Evolutionary conservation across 23 red algal genomes (phyloP).

Genomic region (Gracilariopsis chorda): DNA sequence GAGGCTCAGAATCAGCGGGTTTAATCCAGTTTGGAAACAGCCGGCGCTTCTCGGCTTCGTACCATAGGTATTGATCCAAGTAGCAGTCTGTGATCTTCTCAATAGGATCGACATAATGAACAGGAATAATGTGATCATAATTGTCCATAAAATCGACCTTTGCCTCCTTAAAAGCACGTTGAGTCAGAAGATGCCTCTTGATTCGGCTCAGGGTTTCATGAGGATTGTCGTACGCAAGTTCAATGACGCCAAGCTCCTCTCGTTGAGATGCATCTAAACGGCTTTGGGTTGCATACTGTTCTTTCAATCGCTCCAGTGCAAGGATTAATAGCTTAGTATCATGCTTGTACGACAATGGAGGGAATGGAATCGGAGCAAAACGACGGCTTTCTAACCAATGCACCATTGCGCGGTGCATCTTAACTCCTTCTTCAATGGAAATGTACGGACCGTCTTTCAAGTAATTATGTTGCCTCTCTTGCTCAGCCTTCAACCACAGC

Average conservation of each 20-base stretch:
- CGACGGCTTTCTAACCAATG: constrained; percentile 90
- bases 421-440: constrained; percentile 84
- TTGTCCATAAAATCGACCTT: constrained; percentile 93
- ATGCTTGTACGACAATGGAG: constrained; percentile 88
- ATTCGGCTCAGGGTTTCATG: constrained; percentile 90
- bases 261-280: constrained; percentile 85
- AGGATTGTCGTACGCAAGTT: constrained; percentile 88
- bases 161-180: constrained; percentile 81
- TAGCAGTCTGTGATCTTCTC: constrained; percentile 96
- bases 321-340: constrained; percentile 95
- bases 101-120: constrained; percentile 87
- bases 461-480: constrained; percentile 89
- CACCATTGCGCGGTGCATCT: constrained; percentile 85
- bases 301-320: constrained; percentile 89
- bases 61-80: constrained; percentile 98
- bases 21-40: constrained; percentile 97
- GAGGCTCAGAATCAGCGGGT: constrained; percentile 90
- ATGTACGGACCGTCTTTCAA: constrained; percentile 92
- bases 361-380: constrained; percentile 91
- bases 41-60: constrained; percentile 87
- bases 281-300: constrained; percentile 69
- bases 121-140: constrained; percentile 82
- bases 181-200: constrained; percentile 77
- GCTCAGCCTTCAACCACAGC: constrained; percentile 88
- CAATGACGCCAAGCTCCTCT: constrained; percentile 88